Evolutionary conservation across 345 rosid species (phyloP), one percentile per base, ranked within the genome.

Genomic region (Eucalyptus regnans): DNA sequence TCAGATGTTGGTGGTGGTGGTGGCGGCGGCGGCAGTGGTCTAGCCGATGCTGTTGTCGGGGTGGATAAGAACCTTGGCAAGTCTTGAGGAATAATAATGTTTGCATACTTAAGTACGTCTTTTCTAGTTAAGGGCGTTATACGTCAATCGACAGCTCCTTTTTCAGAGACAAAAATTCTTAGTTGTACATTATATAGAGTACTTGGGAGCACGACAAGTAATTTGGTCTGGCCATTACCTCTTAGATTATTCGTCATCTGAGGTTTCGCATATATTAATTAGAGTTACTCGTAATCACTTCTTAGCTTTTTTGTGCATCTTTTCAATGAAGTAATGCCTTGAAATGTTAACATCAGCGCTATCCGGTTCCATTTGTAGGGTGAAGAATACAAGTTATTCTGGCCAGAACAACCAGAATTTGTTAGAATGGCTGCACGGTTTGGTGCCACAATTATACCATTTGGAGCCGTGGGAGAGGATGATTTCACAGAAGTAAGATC

Each of bases 351-450:
- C 71, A 23, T 86, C 66, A 51, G 17, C 15, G 7, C 62, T 5
- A 29, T 71, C 79, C 10, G 4, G 60, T 33, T 12, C 41, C 33
- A 46, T 31, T 22, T 68, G 50, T 76, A 88, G 99, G 97, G 98
- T 41, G 99, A 96, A 93, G 95, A 93, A 87, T 94, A 96, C 88
- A 95, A 94, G 92, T 89, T 95, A 86, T 87, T 95, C 89, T 96
- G 98, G 99, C 99, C 98, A 22, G 94, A 96, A 62, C 95, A 91
- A 37, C 90, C 93, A 25, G 99, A 96, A 90, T 96, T 96, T 91
- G 96, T 96, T 52, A 96, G 97, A 90, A 95, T 93, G 92, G 99
- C 99, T 58, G 95, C 99, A 37, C 93, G 91, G 89, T 96, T 96
- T 89, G 97, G 96, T 81, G 97, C 98, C 88, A 96, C 94, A 84